These are phyloP conservation scores for Veloboletus limbatus DNA, from an alignment of 1,284 basidiomycete genomes.

Conservation along the genomic window DNA sequence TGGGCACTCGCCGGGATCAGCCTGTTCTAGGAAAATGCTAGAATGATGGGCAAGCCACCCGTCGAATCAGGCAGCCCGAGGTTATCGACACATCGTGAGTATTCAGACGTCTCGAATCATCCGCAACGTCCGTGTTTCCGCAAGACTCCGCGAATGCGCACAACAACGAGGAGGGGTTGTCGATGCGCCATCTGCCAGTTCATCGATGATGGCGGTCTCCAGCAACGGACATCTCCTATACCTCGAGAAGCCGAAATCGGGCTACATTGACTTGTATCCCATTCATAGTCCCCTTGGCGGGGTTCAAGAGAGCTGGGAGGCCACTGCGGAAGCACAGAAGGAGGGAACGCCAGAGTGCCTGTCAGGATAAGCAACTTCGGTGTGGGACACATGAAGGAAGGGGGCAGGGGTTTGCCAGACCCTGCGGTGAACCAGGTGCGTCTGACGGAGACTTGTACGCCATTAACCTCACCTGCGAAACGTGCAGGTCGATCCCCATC, in stretches of 20 bases:
- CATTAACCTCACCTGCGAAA: slow-evolving; percentile 8
- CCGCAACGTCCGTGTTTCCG: neutral
- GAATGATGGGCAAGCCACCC: neutral
- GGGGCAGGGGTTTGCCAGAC: slow-evolving; percentile 43
- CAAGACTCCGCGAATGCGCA: slow-evolving; percentile 40
- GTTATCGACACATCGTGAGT: slow-evolving; percentile 12
- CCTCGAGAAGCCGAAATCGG: slow-evolving; percentile 62
- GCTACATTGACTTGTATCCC: slow-evolving; percentile 3
- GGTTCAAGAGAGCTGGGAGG: slow-evolving; percentile 25
- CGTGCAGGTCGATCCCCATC: slow-evolving; percentile 60
- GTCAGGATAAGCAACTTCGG: slow-evolving; percentile 7
- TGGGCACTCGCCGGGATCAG: slow-evolving; percentile 11
- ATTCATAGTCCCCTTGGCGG: slow-evolving; percentile 18
- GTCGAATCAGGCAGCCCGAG: slow-evolving; percentile 1
- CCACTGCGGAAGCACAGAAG: neutral
- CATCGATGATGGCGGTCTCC: slow-evolving; percentile 42
- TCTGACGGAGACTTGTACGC: slow-evolving; percentile 1
- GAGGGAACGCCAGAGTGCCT: neutral
- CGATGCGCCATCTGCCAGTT: slow-evolving; percentile 61
- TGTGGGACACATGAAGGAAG: slow-evolving; percentile 54
- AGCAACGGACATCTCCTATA: slow-evolving; percentile 57
- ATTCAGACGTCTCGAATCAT: neutral
- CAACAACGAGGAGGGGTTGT: slow-evolving; percentile 63
- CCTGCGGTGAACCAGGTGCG: slow-evolving; percentile 69
- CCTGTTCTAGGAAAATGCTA: neutral